A percentile compares a stretch with the other conserved stretches of the same genome.
These are phyloP conservation scores for Opeltia flavorubescens DNA, from an alignment of 495 filamentous ascomycete genomes.

Conservation along the genomic window DNA sequence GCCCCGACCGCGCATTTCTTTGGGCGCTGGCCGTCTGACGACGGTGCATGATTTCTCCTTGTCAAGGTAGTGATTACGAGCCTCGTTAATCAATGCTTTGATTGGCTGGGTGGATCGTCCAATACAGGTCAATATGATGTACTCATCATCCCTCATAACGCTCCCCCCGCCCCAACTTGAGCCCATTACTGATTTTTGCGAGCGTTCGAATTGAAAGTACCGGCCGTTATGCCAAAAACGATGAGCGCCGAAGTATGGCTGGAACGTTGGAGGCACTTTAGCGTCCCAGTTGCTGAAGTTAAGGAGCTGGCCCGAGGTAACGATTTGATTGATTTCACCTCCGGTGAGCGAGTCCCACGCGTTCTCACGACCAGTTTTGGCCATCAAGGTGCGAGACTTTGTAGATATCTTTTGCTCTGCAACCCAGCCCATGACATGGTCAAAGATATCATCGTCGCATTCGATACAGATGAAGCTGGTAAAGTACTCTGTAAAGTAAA, in stretches of 20 bases:
- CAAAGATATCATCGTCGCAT: conserved; percentile 44
- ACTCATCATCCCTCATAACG: conserved; percentile 25
- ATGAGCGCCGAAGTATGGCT: conserved; percentile 32
- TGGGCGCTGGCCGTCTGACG: conserved; percentile 16
- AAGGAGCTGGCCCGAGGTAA: conserved; percentile 16
- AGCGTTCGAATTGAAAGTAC: conserved; percentile 25
- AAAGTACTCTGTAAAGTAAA: conserved; percentile 28
- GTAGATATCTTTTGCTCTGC: conserved; percentile 37
- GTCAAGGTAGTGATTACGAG: conserved; percentile 33
- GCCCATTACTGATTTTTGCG: conserved; percentile 16
- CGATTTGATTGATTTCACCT: conserved; percentile 19
- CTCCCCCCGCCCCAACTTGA: conserved; percentile 7
- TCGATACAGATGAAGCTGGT: conserved; percentile 41
- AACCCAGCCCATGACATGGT: conserved; percentile 46
- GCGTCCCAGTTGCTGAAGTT: conserved; percentile 31
- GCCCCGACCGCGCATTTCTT: conserved; percentile 11
- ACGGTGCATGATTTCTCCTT: conserved; percentile 15
- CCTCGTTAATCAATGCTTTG: conserved; percentile 43
- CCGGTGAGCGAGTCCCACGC: conserved; percentile 38
- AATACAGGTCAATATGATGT: conserved; percentile 30
- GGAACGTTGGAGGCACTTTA: conserved; percentile 31
- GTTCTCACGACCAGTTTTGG: conserved; percentile 37
- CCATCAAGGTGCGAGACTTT: conserved; percentile 39
- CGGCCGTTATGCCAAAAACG: conserved; percentile 26
- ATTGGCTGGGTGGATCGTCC: conserved; percentile 43